These are phyloP conservation scores for Podila clonocystis DNA, from an alignment of 192 early-diverging fungal species.

Conservation along the genomic window DNA sequence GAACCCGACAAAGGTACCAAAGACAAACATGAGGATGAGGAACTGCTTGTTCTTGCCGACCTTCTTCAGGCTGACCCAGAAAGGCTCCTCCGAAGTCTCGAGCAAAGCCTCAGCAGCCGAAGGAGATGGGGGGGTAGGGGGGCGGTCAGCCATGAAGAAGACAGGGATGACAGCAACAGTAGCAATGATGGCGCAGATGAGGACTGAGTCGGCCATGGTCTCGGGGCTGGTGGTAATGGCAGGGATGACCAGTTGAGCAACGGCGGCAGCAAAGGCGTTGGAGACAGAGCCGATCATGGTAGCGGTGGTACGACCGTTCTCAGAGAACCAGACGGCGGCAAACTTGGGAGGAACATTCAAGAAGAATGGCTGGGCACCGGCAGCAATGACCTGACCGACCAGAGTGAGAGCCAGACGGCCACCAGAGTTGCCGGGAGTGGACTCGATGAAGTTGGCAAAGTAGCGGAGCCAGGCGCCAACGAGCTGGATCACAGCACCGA, in stretches of 20 bases:
- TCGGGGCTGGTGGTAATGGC: constrained; percentile 46
- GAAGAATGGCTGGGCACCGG: constrained; percentile 65
- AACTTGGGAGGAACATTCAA: constrained; percentile 66
- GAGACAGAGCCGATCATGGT: constrained; percentile 60
- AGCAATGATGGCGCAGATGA: constrained; percentile 55
- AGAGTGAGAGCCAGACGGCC: constrained; percentile 54
- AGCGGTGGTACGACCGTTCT: constrained; percentile 57
- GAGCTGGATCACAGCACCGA: constrained; percentile 53
- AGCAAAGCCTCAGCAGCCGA: constrained; percentile 51
- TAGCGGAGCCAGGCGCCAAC: constrained; percentile 61
- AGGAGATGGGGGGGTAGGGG: constrained; percentile 61
- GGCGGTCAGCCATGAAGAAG: constrained; percentile 53
- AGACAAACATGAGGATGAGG: constrained; percentile 57
- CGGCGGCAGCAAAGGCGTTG: constrained; percentile 59
- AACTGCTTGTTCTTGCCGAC: constrained; percentile 56
- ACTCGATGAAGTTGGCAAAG: constrained; percentile 50
- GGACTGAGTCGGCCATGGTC: constrained; percentile 46
- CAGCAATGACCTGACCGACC: constrained; percentile 60
- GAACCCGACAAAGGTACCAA: constrained; percentile 61
- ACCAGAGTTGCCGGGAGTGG: constrained; percentile 27
- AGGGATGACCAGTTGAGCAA: constrained; percentile 62
- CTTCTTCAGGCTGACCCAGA: constrained; percentile 46
- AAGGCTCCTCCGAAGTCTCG: constrained; percentile 44
- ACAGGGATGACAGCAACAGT: constrained; percentile 52
- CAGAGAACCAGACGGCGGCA: constrained; percentile 63